Evolutionary conservation across 176 grass and related monocot genomes (phyloP), one percentile per base, ranked within the genome.

Genomic region (Aegilops bicornis): DNA sequence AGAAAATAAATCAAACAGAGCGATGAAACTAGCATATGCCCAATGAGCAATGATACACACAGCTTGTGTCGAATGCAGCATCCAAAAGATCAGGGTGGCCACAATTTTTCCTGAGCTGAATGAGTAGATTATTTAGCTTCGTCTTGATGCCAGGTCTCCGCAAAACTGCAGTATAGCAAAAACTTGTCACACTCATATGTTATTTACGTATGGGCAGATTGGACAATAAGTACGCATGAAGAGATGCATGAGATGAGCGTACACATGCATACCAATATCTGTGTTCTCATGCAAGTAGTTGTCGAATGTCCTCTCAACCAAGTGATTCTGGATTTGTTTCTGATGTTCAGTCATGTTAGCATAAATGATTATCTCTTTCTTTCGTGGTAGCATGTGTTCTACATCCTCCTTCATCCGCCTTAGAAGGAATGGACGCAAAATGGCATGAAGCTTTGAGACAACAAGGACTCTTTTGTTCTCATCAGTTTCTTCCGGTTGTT

Each of bases 341-440:
- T 99, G 97, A 88, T 94, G 87, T 23, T 91, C 86, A 11, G 94
- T 94, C 93, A 99, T 99, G 69, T 92, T 96, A 77, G 92, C 97
- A 90, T 99, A 99, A 76, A 99, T 74, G 69, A 99, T 96, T 47
- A 96, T 96, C 92, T 99, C 97, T 88, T 96, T 96, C 88, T 94
- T 99, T 73, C 86, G 85, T 56, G 97, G 97, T 84, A 99, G 92
- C 92, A 96, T 91, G 36, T 96, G 90, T 70, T 99, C 94, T 43
- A 99, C 97, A 90, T 96, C 92, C 63, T 93, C 97, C 72, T 99
- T 99, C 92, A 99, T 90, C 78, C 97, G 83, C 77, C 97, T 91
- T 83, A 99, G 72, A 87, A 99, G 97, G 79, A 99, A 99, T 19
- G 97, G 97, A 63, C 97, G 93, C 78, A 99, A 83, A 87, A 99